phyloP scores from a whole-genome alignment of 371 early-diverging fungal genomes.

The Capillidium rhysosporum region DNA sequence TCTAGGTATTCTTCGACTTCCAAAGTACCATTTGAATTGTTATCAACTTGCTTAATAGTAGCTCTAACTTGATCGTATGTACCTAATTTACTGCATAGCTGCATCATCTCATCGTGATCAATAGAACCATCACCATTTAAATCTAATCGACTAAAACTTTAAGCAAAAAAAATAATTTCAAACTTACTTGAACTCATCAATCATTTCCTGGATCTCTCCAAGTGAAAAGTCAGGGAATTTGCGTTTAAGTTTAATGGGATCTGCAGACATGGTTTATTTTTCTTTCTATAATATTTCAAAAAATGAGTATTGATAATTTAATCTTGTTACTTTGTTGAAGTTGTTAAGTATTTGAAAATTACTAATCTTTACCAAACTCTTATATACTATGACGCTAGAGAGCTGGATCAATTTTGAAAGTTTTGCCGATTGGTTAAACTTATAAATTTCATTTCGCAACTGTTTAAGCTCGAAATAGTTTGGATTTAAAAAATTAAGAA shows the following conservation, averaged over 20 bases:
- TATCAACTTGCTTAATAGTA: slow-evolving; percentile 44
- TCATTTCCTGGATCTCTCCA: slow-evolving; percentile 32
- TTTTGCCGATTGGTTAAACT: too few species aligned
- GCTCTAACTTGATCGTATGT: slow-evolving; percentile 58
- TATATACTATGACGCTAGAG: too few species aligned
- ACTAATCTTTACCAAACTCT: too few species aligned
- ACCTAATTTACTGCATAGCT: slow-evolving; percentile 47
- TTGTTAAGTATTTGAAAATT: too few species aligned
- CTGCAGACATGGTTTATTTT: neutral
- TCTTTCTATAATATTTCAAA: too few species aligned
- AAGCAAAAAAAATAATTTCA: neutral
- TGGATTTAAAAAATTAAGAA: too few species aligned
- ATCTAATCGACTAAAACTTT: slow-evolving; percentile 31
- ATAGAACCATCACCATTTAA: slow-evolving; percentile 52
- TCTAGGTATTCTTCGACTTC: slow-evolving; percentile 71
- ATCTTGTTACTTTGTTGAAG: too few species aligned
- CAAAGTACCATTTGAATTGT: slow-evolving; percentile 47
- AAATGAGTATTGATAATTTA: too few species aligned
- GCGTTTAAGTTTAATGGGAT: slow-evolving; percentile 19
- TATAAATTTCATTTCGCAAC: too few species aligned
- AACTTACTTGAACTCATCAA: slow-evolving; percentile 37
- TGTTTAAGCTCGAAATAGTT: too few species aligned
- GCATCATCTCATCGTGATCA: slow-evolving; percentile 45
- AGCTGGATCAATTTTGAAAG: too few species aligned
- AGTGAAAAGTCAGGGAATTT: slow-evolving; percentile 37